Conservation (phyloP, 2,329 filamentous ascomycete genomes). For the Cephalotrichum gorgonifer region DNA sequence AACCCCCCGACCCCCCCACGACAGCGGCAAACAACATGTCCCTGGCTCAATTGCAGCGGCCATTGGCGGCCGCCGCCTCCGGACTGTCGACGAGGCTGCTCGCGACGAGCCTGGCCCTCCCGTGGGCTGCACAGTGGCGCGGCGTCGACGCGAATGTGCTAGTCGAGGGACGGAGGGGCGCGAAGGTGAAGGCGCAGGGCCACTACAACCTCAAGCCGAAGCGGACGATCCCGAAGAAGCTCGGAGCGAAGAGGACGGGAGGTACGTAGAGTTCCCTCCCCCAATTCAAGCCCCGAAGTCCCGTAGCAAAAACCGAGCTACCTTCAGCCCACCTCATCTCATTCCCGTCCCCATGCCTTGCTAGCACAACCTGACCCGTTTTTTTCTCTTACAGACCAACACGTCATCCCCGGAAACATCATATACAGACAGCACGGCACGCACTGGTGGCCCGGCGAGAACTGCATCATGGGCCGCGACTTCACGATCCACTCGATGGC, state of each 20-base stretch:
- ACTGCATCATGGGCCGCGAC: conserved; percentile 88
- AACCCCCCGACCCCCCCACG: not conserved
- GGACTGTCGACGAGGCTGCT: conserved; percentile 13
- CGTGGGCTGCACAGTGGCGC: not conserved
- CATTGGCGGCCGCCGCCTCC: conserved; percentile 28
- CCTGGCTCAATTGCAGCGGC: conserved; percentile 35
- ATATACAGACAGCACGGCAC: conserved; percentile 96
- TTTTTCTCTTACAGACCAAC: conserved; percentile 60
- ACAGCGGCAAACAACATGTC: conserved; percentile 27
- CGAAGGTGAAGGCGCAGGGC: conserved; percentile 54
- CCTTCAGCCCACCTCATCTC: no score
- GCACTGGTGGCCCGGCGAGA: conserved; percentile 89
- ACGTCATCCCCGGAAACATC: conserved; percentile 92
- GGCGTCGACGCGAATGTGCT: conserved; percentile 6
- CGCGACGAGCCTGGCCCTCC: conserved; percentile 5
- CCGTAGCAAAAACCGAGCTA: no score
- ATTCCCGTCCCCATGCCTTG: no score
- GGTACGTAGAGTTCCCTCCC: conserved; percentile 50
- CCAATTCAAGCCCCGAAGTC: no score
- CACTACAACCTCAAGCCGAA: conserved; percentile 55
- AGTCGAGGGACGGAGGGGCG: conserved; percentile 37
- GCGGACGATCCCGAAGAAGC: conserved; percentile 61
- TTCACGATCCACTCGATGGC: conserved; percentile 87
- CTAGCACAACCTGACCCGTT: not conserved
- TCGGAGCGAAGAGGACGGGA: conserved; percentile 88